phyloP scores from a whole-genome alignment of 2,329 filamentous ascomycete species.

The Trichoderma sp. region DNA sequence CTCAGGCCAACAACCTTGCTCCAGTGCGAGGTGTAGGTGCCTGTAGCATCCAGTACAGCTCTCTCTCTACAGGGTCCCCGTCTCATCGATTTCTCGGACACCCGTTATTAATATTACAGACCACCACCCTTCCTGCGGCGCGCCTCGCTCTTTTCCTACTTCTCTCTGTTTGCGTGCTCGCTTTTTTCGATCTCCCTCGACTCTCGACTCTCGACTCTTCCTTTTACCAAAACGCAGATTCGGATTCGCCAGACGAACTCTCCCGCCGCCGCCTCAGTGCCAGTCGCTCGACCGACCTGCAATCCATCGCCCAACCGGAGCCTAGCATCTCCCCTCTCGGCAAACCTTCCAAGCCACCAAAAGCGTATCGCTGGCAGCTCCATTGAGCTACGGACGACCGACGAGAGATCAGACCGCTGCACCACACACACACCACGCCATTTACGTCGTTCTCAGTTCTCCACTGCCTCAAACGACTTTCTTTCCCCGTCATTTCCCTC shows the following conservation, averaged over 20 bases:
- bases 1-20: constrained; percentile 1
- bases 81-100: constrained; percentile 2
- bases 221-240: not conserved
- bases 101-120: constrained; percentile 27
- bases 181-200: not conserved
- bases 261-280: not conserved
- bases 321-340: not conserved
- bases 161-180: constrained; percentile 22
- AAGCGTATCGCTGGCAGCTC: not conserved
- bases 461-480: not conserved
- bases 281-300: constrained; percentile 5
- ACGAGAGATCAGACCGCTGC: not conserved
- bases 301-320: constrained; percentile 18
- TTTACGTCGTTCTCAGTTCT: not conserved
- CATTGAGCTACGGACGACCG: not conserved
- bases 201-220: not conserved
- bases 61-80: constrained; percentile 8
- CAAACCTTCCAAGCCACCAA: not conserved
- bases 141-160: constrained; percentile 8
- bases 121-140: constrained; percentile 16
- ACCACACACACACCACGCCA: not conserved
- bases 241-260: not conserved
- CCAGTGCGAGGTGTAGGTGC: not conserved
- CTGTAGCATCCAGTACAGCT: constrained; percentile 19
- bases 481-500: not conserved